Evolutionary conservation across 192 early-diverging fungal genomes (phyloP).

Genomic region (Coemansia sp.): DNA sequence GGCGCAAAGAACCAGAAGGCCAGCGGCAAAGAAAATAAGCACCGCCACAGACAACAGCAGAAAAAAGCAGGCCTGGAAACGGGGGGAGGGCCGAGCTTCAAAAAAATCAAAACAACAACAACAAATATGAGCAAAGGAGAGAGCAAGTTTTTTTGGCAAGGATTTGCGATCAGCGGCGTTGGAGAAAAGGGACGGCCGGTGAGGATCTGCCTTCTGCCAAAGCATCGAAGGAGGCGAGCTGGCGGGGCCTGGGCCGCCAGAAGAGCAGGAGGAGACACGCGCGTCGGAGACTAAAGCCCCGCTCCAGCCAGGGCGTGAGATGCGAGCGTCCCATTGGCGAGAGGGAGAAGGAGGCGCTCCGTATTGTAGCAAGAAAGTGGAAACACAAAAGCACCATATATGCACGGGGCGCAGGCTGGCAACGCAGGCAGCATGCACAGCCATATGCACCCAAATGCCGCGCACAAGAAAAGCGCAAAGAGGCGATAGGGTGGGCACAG

Average conservation of each 20-base stretch:
- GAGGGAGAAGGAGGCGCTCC: background rate
- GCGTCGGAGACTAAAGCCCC: slow-evolving; percentile 7
- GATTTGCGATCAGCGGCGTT: slow-evolving; percentile 35
- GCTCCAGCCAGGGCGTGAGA: background rate
- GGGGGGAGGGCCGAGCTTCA: slow-evolving; percentile 1
- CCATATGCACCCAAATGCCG: background rate
- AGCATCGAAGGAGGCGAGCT: background rate
- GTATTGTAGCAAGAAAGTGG: background rate
- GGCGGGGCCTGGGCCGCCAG: background rate
- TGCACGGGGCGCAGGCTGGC: slow-evolving; percentile 5
- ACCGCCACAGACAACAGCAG: slow-evolving; percentile 4
- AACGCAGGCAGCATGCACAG: slow-evolving; percentile 9
- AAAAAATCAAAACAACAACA: slow-evolving; percentile 25
- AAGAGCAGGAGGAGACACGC: background rate
- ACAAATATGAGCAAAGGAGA: slow-evolving; percentile 12
- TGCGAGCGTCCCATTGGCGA: background rate
- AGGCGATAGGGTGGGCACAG: background rate
- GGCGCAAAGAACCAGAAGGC: background rate
- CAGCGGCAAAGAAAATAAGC: background rate
- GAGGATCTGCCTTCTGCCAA: background rate
- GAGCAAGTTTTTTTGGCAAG: slow-evolving; percentile 9
- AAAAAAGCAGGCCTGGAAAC: background rate
- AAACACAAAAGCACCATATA: slow-evolving; percentile 8
- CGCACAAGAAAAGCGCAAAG: background rate
- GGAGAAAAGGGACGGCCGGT: background rate